phyloP scores from a whole-genome alignment of 768 basidiomycete species.

The Rossbeevera mucosa region DNA sequence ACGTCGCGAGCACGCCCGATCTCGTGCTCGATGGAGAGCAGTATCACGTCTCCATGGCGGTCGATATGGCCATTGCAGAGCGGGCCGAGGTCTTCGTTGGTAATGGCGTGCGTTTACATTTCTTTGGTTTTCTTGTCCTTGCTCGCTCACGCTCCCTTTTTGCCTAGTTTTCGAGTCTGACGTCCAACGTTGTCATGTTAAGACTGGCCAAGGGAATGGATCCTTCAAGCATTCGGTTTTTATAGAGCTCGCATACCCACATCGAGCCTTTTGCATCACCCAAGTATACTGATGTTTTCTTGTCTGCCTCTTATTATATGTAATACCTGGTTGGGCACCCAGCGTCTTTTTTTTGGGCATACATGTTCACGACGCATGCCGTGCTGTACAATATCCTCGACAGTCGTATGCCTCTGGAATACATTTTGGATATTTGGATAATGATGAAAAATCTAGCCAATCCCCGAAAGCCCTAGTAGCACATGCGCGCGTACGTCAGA shows the following conservation, averaged over 20 bases:
- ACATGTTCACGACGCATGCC: too few species aligned
- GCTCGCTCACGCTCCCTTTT: background rate
- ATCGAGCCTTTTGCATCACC: background rate
- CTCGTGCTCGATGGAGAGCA: slow-evolving; percentile 43
- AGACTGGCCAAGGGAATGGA: slow-evolving; percentile 43
- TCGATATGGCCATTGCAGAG: slow-evolving; percentile 60
- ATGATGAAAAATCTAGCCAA: too few species aligned
- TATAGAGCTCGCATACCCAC: slow-evolving; percentile 25
- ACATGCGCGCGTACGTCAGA: too few species aligned
- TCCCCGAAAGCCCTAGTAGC: too few species aligned
- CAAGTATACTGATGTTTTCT: background rate
- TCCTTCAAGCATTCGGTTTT: slow-evolving; percentile 36
- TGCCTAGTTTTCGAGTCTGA: slow-evolving; percentile 43
- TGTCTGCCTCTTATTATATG: background rate
- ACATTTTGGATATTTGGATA: too few species aligned
- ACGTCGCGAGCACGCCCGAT: slow-evolving; percentile 41
- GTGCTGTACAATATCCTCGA: too few species aligned
- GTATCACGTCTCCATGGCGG: slow-evolving; percentile 44
- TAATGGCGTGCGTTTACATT: slow-evolving; percentile 52
- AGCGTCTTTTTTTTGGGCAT: background rate
- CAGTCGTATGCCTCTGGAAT: too few species aligned
- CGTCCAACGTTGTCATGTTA: slow-evolving; percentile 47
- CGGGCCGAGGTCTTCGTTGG: slow-evolving; percentile 57
- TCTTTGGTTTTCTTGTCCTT: background rate
- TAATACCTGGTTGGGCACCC: background rate